phyloP scores from a whole-genome alignment of 441 rosid genomes.

The Adansonia grandidieri region DNA sequence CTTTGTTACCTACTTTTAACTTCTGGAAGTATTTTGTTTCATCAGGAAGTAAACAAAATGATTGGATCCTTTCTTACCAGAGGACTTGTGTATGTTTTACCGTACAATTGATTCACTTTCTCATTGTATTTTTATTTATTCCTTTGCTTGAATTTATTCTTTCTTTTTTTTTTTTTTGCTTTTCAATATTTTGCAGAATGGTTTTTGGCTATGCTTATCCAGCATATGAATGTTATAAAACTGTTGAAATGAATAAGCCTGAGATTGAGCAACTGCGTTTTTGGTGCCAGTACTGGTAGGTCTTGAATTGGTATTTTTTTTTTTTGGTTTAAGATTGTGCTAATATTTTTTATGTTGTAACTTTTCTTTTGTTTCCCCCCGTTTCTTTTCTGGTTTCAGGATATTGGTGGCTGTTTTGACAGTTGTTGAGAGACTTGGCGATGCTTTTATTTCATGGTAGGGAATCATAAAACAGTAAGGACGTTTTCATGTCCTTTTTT shows the following conservation, averaged over 20 bases:
- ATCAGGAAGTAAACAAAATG: slow-evolving; percentile 52
- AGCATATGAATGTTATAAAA: slow-evolving; percentile 91
- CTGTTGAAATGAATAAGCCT: slow-evolving; percentile 92
- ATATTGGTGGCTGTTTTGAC: slow-evolving; percentile 86
- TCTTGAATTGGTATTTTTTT: not conserved
- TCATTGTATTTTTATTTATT: slow-evolving; percentile 24
- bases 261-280: slow-evolving; percentile 94
- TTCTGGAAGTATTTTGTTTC: slow-evolving; percentile 19
- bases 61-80: slow-evolving; percentile 95
- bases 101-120: slow-evolving; percentile 15
- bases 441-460: slow-evolving; percentile 77
- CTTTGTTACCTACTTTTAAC: slow-evolving; percentile 18
- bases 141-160: slow-evolving; percentile 16
- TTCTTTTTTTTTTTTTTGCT: not conserved
- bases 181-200: slow-evolving; percentile 57
- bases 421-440: slow-evolving; percentile 76
- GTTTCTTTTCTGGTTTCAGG: slow-evolving; percentile 67
- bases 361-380: slow-evolving; percentile 3
- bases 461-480: slow-evolving; percentile 16
- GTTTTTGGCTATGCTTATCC: slow-evolving; percentile 95
- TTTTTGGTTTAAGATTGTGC: not conserved
- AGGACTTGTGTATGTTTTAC: slow-evolving; percentile 83
- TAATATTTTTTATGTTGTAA: not conserved
- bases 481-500: not conserved
- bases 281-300: slow-evolving; percentile 99